A percentile compares a stretch with the other conserved stretches of the same genome.
These are phyloP conservation scores for Scopulariopsis brevicaulis DNA, from an alignment of 2,329 filamentous ascomycete genomes.

Conservation along the genomic window DNA sequence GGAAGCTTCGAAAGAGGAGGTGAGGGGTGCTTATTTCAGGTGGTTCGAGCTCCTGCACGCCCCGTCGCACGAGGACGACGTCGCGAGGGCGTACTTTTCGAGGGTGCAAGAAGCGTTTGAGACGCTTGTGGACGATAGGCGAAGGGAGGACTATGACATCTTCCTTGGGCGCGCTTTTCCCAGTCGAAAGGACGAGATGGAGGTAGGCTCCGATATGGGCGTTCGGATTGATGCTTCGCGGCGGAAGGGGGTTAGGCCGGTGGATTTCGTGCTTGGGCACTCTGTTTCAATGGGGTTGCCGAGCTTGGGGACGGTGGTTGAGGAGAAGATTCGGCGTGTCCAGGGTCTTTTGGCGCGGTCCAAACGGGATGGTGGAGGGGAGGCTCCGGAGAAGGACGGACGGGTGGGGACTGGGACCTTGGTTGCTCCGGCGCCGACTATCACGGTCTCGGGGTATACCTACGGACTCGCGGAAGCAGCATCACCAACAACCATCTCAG, in stretches of 20 bases:
- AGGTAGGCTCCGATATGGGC: constrained; percentile 20
- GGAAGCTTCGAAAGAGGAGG: constrained; percentile 20
- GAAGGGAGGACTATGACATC: constrained; percentile 27
- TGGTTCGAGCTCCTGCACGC: constrained; percentile 29
- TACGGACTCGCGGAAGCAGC: constrained; percentile 24
- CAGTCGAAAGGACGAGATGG: constrained; percentile 6
- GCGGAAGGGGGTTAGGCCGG: constrained; percentile 11
- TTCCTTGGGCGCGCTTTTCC: constrained; percentile 10
- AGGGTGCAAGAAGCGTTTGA: constrained; percentile 32
- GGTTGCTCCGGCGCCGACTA: constrained; percentile 15
- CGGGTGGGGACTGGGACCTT: constrained; percentile 1
- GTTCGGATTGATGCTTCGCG: constrained; percentile 21
- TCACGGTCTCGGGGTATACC: constrained; percentile 25
- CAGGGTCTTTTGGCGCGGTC: constrained; percentile 2
- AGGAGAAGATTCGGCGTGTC: constrained; percentile 12
- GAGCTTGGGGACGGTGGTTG: constrained; percentile 14
- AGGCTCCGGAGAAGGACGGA: background rate
- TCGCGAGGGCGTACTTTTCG: constrained; percentile 27
- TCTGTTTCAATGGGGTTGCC: constrained; percentile 23
- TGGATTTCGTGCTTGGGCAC: constrained; percentile 28
- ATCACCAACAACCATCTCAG: constrained; percentile 18
- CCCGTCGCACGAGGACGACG: constrained; percentile 26
- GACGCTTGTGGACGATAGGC: constrained; percentile 30
- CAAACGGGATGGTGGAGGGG: background rate
- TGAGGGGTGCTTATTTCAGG: constrained; percentile 31